phyloP scores from a whole-genome alignment of 192 early-diverging fungal genomes.

The Coemansia sp. region DNA sequence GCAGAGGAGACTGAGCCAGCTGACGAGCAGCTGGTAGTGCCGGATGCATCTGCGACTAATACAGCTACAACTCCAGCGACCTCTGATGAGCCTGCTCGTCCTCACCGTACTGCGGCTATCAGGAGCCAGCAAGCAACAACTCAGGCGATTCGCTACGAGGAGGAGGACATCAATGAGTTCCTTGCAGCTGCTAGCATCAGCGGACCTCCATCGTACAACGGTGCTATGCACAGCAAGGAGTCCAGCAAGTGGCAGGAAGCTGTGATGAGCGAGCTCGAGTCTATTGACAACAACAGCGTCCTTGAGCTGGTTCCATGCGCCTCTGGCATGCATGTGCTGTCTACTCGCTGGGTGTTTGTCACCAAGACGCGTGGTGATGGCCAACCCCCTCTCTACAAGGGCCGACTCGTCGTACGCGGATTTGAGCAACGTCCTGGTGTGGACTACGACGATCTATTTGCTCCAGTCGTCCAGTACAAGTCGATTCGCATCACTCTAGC shows the following conservation, averaged over 20 bases:
- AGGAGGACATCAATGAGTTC: background rate
- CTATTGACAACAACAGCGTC: slow-evolving; percentile 9
- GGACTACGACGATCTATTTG: background rate
- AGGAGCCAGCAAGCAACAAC: background rate
- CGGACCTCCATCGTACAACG: background rate
- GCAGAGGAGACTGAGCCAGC: background rate
- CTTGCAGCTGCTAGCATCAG: background rate
- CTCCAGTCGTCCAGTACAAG: slow-evolving; percentile 3
- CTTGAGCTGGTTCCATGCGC: background rate
- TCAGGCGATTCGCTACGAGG: background rate
- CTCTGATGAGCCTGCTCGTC: background rate
- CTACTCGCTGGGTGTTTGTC: slow-evolving; percentile 5
- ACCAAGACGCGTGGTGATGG: background rate
- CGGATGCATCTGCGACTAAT: background rate
- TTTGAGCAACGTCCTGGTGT: background rate
- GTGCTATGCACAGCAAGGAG: background rate
- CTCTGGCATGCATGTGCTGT: background rate
- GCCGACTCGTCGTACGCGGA: background rate
- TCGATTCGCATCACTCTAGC: background rate
- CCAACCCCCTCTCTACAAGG: background rate
- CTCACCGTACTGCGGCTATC: background rate
- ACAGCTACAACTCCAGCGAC: background rate
- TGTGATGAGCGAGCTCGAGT: background rate
- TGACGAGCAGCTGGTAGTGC: background rate
- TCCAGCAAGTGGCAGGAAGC: background rate